Conservation (phyloP, 192 early-diverging fungal species). For the Umbelopsis sp. region DNA sequence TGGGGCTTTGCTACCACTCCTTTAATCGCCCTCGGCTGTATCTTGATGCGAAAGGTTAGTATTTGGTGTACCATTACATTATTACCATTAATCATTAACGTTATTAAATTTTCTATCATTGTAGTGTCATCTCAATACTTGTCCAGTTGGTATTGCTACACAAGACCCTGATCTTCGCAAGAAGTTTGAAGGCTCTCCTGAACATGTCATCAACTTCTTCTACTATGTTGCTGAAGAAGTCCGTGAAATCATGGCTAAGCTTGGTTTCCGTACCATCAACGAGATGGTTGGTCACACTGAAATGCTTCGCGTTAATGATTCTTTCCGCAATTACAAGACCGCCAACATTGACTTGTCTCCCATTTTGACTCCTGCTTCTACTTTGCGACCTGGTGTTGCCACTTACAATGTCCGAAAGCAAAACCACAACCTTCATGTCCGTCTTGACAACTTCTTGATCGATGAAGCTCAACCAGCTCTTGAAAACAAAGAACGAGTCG, state of each 20-base stretch:
- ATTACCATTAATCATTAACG: too few species aligned
- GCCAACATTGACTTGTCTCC: constrained; percentile 81
- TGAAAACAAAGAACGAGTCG: constrained; percentile 55
- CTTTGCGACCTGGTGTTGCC: constrained; percentile 85
- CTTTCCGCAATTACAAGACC: constrained; percentile 81
- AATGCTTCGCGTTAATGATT: constrained; percentile 76
- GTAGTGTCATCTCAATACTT: constrained; percentile 73
- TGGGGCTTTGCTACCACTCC: constrained; percentile 99
- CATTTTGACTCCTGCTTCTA: constrained; percentile 87
- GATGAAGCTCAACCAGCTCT: constrained; percentile 80
- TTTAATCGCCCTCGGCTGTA: constrained; percentile 96
- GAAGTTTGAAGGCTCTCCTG: constrained; percentile 95
- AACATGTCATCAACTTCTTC: constrained; percentile 99
- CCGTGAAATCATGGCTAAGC: constrained; percentile 90
- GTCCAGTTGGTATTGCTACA: constrained; percentile 96
- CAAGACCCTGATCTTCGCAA: constrained; percentile 93
- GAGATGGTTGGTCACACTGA: constrained; percentile 97
- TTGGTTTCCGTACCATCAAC: constrained; percentile 91
- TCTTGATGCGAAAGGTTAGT: constrained; percentile 83
- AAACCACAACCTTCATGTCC: constrained; percentile 84
- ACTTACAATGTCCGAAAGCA: constrained; percentile 84
- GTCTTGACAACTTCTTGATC: constrained; percentile 88
- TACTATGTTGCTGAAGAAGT: constrained; percentile 95
- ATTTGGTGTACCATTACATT: too few species aligned
- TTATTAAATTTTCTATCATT: too few species aligned